These are phyloP conservation scores for Calonectria henricotiae DNA, from an alignment of 2,329 filamentous ascomycete species.

Conservation along the genomic window DNA sequence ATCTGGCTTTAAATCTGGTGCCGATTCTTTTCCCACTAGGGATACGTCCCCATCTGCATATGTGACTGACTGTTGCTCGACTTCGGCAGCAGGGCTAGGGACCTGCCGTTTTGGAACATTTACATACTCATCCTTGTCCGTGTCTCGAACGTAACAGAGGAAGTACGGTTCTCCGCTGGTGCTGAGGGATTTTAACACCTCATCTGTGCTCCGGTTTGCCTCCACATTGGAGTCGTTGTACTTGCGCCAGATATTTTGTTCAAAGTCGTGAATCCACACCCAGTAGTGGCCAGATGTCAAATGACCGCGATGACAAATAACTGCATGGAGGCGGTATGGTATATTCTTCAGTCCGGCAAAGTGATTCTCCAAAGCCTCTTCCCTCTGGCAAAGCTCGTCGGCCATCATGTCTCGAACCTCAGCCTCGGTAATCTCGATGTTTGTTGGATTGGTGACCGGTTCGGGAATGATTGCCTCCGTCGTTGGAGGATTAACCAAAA, in stretches of 20 bases:
- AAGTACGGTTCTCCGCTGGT: slow-evolving; percentile 85
- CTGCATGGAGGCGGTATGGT: slow-evolving; percentile 88
- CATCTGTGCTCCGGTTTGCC: slow-evolving; percentile 75
- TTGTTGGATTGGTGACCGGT: slow-evolving; percentile 34
- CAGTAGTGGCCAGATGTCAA: slow-evolving; percentile 91
- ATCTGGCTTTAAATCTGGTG: background rate
- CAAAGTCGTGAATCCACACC: slow-evolving; percentile 96
- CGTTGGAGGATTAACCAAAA: slow-evolving; percentile 50
- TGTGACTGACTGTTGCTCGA: slow-evolving; percentile 18
- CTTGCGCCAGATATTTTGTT: slow-evolving; percentile 86
- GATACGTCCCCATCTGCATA: slow-evolving; percentile 52
- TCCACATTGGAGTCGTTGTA: slow-evolving; percentile 93
- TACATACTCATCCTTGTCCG: slow-evolving; percentile 71
- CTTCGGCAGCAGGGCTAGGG: slow-evolving; percentile 37
- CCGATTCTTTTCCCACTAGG: slow-evolving; percentile 38
- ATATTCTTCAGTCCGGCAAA: slow-evolving; percentile 73
- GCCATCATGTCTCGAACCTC: slow-evolving; percentile 64
- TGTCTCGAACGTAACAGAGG: slow-evolving; percentile 85
- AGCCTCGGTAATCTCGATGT: slow-evolving; percentile 47
- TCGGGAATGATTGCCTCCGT: slow-evolving; percentile 3
- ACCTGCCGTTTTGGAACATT: slow-evolving; percentile 62
- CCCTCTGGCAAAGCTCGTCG: slow-evolving; percentile 58
- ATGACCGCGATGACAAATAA: slow-evolving; percentile 90
- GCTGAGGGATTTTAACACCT: slow-evolving; percentile 80
- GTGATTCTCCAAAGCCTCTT: slow-evolving; percentile 51